phyloP scores from a whole-genome alignment of 2,329 filamentous ascomycete species.

The Coniochaeta pulveracea region DNA sequence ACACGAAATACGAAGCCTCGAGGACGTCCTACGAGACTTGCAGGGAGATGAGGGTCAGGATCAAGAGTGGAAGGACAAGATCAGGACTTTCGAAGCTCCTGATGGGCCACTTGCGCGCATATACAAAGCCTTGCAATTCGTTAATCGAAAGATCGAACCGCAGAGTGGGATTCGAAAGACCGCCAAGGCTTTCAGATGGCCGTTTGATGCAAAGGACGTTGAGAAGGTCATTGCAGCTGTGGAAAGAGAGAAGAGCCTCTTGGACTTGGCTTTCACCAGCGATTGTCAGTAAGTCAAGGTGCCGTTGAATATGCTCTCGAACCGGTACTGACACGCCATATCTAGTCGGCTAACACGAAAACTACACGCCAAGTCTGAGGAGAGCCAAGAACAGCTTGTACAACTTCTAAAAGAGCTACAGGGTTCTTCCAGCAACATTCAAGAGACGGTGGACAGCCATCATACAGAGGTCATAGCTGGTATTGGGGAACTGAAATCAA shows the following conservation, averaged over 20 bases:
- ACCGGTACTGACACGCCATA: no score
- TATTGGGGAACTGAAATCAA: background rate
- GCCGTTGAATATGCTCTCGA: no score
- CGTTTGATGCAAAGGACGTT: background rate
- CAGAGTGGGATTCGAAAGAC: background rate
- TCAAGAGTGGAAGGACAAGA: background rate
- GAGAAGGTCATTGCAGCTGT: background rate
- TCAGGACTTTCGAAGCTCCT: background rate
- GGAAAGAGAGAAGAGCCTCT: background rate
- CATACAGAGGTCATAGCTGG: no score
- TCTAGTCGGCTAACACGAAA: background rate
- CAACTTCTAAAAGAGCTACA: background rate
- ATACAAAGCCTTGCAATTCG: background rate
- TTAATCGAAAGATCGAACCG: background rate
- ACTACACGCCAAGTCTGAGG: background rate
- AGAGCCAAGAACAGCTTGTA: background rate
- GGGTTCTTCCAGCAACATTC: background rate
- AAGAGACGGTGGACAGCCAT: no score
- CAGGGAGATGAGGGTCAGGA: background rate
- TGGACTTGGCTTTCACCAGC: conserved; percentile 1
- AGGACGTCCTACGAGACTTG: background rate
- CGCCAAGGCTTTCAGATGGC: background rate
- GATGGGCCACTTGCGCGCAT: background rate
- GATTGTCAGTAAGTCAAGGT: background rate
- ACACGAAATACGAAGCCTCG: background rate